These are phyloP conservation scores for Angophora floribunda DNA, from an alignment of 345 rosid species.

Conservation along the genomic window DNA sequence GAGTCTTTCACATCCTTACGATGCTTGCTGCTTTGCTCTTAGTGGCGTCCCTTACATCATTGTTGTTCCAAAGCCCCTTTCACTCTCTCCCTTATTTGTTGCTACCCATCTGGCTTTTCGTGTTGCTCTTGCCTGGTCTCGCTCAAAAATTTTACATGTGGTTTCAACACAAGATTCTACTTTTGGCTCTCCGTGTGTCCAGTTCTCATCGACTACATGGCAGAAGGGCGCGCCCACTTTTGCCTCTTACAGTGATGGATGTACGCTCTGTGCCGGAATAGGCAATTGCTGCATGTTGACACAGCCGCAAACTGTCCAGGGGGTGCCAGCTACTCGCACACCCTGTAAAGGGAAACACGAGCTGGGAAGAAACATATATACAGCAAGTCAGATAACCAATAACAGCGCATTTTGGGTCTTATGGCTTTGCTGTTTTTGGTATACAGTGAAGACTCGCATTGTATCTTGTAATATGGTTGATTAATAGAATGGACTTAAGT, in stretches of 20 bases:
- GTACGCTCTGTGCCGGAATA: neutral
- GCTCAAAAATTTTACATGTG: neutral
- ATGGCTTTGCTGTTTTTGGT: neutral
- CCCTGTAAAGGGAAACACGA: neutral
- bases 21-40: neutral
- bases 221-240: neutral
- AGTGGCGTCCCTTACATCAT: neutral
- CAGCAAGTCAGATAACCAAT: neutral
- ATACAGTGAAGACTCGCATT: neutral
- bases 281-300: neutral
- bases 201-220: neutral
- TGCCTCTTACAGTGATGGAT: neutral
- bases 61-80: neutral
- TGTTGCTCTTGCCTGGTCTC: neutral
- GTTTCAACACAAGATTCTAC: neutral
- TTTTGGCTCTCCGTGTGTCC: neutral
- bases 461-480: neutral
- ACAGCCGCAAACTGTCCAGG: neutral
- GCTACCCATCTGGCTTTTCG: neutral
- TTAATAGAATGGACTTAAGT: neutral
- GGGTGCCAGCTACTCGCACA: neutral
- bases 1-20: neutral
- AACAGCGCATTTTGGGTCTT: neutral
- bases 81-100: neutral
- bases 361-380: neutral